Percentiles rank a stretch among this genome's conserved stretches.
phyloP scores from a whole-genome alignment of 306 rosid species.

The Abrus precatorius region DNA sequence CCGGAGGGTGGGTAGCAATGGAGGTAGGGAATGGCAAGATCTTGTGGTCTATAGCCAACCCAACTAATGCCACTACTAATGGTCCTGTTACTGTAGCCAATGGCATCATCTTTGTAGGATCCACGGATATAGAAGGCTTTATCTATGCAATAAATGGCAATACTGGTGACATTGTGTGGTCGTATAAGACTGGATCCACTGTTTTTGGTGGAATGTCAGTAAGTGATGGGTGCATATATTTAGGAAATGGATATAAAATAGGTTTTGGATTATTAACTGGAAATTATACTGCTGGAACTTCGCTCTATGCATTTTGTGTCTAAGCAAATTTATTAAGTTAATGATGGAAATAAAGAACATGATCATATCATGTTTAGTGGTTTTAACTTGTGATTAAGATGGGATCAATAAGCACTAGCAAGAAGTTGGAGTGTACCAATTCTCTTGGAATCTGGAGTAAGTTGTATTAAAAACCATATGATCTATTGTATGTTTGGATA shows the following conservation, averaged over 20 bases:
- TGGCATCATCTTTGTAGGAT: slow-evolving; percentile 69
- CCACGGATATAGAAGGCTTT: slow-evolving; percentile 52
- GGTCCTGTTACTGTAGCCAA: slow-evolving; percentile 71
- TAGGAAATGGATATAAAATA: slow-evolving; percentile 62
- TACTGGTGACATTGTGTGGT: slow-evolving; percentile 61
- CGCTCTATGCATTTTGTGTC: slow-evolving; percentile 41
- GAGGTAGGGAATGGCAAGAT: slow-evolving; percentile 56
- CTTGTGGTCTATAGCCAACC: slow-evolving; percentile 63
- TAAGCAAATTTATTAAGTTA: not conserved
- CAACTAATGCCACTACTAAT: slow-evolving; percentile 46
- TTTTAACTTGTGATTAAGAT: not conserved
- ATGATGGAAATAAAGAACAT: not conserved
- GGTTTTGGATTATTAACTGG: not conserved
- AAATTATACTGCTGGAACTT: slow-evolving; percentile 15
- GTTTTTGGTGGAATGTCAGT: slow-evolving; percentile 66
- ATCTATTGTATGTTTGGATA: not conserved
- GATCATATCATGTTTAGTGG: slow-evolving; percentile 2
- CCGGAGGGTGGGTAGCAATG: slow-evolving; percentile 78
- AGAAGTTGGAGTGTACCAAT: too few relatives aligned
- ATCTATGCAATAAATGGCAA: slow-evolving; percentile 59
- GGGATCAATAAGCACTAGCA: not conserved
- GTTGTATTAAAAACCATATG: too few relatives aligned
- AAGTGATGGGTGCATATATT: slow-evolving; percentile 65
- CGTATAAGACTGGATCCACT: slow-evolving; percentile 59
- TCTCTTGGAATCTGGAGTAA: too few relatives aligned